phyloP scores from a whole-genome alignment of 2,329 filamentous ascomycete genomes.

The Hypoxylon sp. region DNA sequence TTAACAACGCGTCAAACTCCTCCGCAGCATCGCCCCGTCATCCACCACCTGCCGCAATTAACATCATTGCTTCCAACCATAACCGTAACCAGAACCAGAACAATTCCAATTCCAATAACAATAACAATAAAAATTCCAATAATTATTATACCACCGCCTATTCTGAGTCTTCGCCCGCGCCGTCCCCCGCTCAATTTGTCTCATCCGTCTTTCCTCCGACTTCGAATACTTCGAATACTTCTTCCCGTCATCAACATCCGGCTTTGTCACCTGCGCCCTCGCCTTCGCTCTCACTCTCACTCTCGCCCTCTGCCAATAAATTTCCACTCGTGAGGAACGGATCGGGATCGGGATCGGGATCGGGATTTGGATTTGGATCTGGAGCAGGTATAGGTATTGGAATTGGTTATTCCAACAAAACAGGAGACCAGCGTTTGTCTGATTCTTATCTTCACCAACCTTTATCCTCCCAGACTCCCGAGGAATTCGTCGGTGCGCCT shows the following conservation, averaged over 20 bases:
- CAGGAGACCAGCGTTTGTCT: conserved; percentile 45
- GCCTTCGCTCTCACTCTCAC: conserved; percentile 26
- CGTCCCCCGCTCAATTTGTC: conserved; percentile 57
- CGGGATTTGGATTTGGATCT: conserved; percentile 10
- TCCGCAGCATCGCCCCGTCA: conserved; percentile 58
- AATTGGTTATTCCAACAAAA: conserved; percentile 18
- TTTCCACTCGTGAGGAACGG: conserved; percentile 11
- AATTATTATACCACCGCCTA: conserved; percentile 28
- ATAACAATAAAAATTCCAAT: conserved; percentile 31
- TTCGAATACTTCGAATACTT: too few species aligned
- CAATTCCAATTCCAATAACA: conserved; percentile 31
- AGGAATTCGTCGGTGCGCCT: conserved; percentile 70
- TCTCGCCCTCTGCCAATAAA: conserved; percentile 18
- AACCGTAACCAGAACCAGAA: too few species aligned
- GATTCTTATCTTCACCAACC: conserved; percentile 49
- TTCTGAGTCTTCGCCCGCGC: conserved; percentile 55
- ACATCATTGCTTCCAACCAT: conserved; percentile 38
- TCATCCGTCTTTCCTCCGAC: conserved; percentile 49
- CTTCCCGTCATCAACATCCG: conserved; percentile 40
- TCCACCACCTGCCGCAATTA: conserved; percentile 43
- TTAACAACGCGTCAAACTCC: conserved; percentile 56
- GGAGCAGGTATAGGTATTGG: conserved; percentile 18
- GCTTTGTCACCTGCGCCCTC: conserved; percentile 25
- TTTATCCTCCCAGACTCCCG: conserved; percentile 57
- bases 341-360: conserved; percentile 23